These are phyloP conservation scores for Lupinus albus DNA, from an alignment of 306 rosid genomes.

Conservation along the genomic window DNA sequence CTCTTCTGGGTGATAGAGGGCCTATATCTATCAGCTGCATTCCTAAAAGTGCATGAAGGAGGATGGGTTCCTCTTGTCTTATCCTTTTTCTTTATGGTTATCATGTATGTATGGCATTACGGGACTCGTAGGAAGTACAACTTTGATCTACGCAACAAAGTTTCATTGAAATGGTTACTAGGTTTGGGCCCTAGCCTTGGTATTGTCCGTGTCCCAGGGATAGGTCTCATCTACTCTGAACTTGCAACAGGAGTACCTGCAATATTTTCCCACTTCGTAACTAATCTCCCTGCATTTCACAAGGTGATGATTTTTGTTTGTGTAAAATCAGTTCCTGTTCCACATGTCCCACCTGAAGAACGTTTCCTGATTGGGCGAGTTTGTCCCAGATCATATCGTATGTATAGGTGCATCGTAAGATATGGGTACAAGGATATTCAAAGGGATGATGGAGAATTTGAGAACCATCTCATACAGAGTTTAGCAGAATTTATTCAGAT, in stretches of 20 bases:
- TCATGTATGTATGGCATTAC: conserved; percentile 83
- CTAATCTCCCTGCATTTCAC: conserved; percentile 91
- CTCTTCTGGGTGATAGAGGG: conserved; percentile 80
- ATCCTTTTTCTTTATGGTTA: conserved; percentile 58
- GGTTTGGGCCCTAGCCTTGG: conserved; percentile 90
- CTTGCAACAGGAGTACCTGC: conserved; percentile 81
- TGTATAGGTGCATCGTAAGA: conserved; percentile 85
- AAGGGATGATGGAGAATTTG: conserved; percentile 70
- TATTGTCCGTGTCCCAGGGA: conserved; percentile 88
- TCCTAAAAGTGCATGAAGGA: conserved; percentile 76
- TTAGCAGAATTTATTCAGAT: conserved; percentile 77
- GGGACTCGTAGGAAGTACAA: conserved; percentile 70
- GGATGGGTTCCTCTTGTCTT: conserved; percentile 89
- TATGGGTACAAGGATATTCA: conserved; percentile 85
- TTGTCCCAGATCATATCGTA: conserved; percentile 76
- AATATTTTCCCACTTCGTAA: conserved; percentile 84
- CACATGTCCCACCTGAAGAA: conserved; percentile 76
- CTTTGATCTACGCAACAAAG: conserved; percentile 78
- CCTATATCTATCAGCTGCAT: conserved; percentile 66
- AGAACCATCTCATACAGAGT: conserved; percentile 70
- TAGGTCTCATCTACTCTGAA: conserved; percentile 87
- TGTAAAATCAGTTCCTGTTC: conserved; percentile 81
- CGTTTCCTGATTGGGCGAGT: conserved; percentile 81
- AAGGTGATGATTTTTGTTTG: conserved; percentile 80
- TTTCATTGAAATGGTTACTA: conserved; percentile 76